Percentiles rank a stretch among this genome's conserved stretches.
Conservation (phyloP, 73 alveolate genomes). For the Tetrahymena elliotti region DNA sequence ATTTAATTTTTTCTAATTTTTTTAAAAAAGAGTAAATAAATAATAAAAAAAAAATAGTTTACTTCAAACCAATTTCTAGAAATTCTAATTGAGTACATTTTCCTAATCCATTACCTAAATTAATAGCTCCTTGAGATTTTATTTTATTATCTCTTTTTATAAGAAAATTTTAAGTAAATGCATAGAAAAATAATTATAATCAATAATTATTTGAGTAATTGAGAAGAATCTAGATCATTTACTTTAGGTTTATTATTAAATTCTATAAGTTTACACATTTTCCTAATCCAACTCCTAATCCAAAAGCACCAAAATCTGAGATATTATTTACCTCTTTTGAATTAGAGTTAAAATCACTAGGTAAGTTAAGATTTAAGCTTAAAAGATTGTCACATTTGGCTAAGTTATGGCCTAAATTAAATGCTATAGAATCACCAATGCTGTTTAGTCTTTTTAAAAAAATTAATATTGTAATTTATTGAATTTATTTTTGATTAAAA, state of each 20-base stretch:
- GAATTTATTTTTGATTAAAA: no score
- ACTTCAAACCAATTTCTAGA: neutral
- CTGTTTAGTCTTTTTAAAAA: neutral
- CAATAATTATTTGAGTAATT: no score
- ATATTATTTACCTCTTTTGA: neutral
- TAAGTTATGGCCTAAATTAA: neutral
- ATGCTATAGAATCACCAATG: neutral
- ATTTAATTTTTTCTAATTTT: no score
- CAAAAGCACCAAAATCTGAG: neutral
- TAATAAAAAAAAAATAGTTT: no score
- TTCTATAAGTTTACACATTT: neutral
- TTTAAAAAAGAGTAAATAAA: neutral
- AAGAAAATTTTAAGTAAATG: no score
- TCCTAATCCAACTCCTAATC: neutral
- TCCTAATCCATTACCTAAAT: neutral
- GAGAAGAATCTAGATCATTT: no score
- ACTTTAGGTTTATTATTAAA: neutral
- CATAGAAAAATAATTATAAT: no score
- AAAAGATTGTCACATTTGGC: neutral
- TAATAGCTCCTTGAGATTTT: neutral
- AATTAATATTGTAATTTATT: no score
- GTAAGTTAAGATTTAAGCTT: neutral
- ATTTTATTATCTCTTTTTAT: neutral
- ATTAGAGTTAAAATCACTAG: neutral
- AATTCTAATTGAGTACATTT: neutral